Conservation (phyloP, 2,329 filamentous ascomycete genomes). For the Pseudophaeomoniella oleicola region DNA sequence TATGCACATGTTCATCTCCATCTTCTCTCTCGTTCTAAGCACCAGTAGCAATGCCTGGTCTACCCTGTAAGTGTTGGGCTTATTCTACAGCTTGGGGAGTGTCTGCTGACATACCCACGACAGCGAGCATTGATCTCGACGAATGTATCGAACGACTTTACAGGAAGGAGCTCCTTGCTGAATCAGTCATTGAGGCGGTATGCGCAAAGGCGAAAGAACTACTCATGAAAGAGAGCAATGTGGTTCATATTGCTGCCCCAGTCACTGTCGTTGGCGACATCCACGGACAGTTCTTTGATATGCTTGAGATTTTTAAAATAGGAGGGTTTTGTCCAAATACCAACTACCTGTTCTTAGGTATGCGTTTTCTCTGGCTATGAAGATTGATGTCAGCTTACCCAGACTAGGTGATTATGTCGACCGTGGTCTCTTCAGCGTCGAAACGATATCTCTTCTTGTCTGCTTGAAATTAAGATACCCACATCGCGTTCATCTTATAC, state of each 20-base stretch:
- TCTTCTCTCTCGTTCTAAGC: not conserved
- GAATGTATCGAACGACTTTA: slow-evolving; percentile 96
- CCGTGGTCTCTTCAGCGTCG: slow-evolving; percentile 94
- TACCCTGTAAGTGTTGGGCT: not conserved
- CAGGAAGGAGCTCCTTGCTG: slow-evolving; percentile 89
- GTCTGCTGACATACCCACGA: not conserved
- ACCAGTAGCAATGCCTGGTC: slow-evolving; percentile 1
- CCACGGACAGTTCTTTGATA: slow-evolving; percentile 95
- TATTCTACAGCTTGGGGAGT: not conserved
- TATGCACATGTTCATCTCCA: not conserved
- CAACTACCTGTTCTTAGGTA: slow-evolving; percentile 94
- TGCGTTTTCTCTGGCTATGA: slow-evolving; percentile 5
- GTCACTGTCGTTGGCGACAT: slow-evolving; percentile 98
- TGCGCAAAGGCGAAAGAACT: slow-evolving; percentile 98
- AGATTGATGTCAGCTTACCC: not conserved
- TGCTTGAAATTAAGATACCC: slow-evolving; percentile 96
- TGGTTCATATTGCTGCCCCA: slow-evolving; percentile 88
- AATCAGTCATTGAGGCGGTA: slow-evolving; percentile 97
- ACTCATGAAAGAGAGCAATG: slow-evolving; percentile 99
- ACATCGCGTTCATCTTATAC: slow-evolving; percentile 85
- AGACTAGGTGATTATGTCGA: slow-evolving; percentile 83
- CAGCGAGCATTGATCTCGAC: slow-evolving; percentile 93
- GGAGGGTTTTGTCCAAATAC: slow-evolving; percentile 95
- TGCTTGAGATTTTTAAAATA: slow-evolving; percentile 98
- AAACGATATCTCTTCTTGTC: slow-evolving; percentile 94